These are phyloP conservation scores for Vicia sativa DNA, from an alignment of 306 rosid genomes.

Conservation along the genomic window DNA sequence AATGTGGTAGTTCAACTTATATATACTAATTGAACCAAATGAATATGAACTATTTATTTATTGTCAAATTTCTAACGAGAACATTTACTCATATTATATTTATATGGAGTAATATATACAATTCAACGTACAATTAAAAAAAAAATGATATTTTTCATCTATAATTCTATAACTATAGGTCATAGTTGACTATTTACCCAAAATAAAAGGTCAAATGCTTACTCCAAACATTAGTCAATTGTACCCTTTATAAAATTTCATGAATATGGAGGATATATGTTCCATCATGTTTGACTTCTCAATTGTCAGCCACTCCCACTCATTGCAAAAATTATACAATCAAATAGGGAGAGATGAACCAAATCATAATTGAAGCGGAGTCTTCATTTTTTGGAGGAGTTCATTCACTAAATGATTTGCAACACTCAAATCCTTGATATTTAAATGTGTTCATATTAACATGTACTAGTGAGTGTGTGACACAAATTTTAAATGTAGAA, in stretches of 20 bases:
- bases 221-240: conserved; percentile 26
- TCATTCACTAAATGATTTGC: conserved; percentile 21
- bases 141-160: not conserved
- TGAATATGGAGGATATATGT: not conserved
- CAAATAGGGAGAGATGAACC: conserved; percentile 7
- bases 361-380: conserved; percentile 16
- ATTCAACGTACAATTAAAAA: too few species aligned
- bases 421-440: not conserved
- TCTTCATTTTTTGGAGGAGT: conserved; percentile 30
- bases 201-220: not conserved
- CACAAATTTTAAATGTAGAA: conserved; percentile 5
- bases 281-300: conserved; percentile 39
- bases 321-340: conserved; percentile 33
- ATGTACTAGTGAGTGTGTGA: not conserved
- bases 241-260: not conserved
- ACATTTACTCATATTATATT: too few species aligned
- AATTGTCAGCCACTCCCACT: conserved; percentile 47
- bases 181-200: not conserved
- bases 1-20: too few species aligned
- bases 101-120: too few species aligned
- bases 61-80: too few species aligned
- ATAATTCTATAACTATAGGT: not conserved
- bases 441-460: not conserved
- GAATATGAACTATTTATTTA: too few species aligned
- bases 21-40: too few species aligned